Base-by-base conservation (phyloP, 805 yeast genomes). In the Priceomyces medius region DNA sequence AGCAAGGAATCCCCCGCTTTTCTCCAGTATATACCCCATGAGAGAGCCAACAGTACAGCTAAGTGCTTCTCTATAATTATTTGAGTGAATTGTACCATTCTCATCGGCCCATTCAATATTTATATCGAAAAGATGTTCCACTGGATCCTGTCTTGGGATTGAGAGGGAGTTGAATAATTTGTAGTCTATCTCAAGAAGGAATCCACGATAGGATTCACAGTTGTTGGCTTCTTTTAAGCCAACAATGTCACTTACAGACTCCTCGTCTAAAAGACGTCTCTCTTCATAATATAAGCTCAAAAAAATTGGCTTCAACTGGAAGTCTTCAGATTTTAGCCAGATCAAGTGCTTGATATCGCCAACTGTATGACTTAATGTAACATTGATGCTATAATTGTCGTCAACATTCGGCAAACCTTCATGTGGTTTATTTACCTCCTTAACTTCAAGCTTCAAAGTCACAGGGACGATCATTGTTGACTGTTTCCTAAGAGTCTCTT, bases 241-340 rank as follows among this genome's bases (percentile, higher is more conserved):
- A 1, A 20, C 36, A 35, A 35, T 27, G 12, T 47, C 49, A 20
- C 47, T 20, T 12, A 61, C 36, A 5, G 32, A 37, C 17, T 48
- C 45, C 4, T 39, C 26, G 20, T 51, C 57, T 3, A 36, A 5
- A 4, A 54, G 35, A 1, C n/a, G 24, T 8, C 44, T 35, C 5
- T 47, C 56, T 3, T 43, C 13, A 31, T 42, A 41, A 10, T 20
- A 17, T 24, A 64, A 29, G 23, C 29, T 12, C 6, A 60, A 8
- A 35, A 58, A 55, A 9, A 53, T 17, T n/a, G 71, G 71, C 39
- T 50, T 53, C 29, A 66, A 47, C 13, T 35, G 27, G 36, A 44
- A 38, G 21, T 58, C 49, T 4, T 42, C 41, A n/a, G 66, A 61
- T 23, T 48, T 42, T 31, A 36, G 20, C 71, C 71, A 65, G 8